A percentile compares a stretch with the other conserved stretches of the same genome.
Conservation (phyloP, 805 yeast species). For the Candida parachauliodes region DNA sequence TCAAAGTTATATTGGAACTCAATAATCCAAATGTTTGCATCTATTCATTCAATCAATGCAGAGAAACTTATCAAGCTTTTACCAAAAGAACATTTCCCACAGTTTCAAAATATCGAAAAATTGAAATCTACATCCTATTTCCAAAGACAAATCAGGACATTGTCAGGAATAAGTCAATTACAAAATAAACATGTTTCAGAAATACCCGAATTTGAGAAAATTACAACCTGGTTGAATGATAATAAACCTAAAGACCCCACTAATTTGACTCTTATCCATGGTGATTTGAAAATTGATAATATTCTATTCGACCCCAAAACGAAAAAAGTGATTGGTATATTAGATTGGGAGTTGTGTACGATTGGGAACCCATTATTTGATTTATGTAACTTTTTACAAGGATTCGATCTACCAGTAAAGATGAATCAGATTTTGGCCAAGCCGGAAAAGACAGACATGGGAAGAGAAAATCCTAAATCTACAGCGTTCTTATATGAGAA, state of each 20-base stretch:
- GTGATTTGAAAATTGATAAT: slow-evolving; percentile 64
- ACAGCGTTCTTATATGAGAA: slow-evolving; percentile 18
- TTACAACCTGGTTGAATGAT: slow-evolving; percentile 38
- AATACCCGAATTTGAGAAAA: slow-evolving; percentile 44
- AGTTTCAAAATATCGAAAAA: slow-evolving; percentile 24
- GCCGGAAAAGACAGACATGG: slow-evolving; percentile 28
- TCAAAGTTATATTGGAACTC: slow-evolving; percentile 42
- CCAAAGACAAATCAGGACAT: slow-evolving; percentile 49
- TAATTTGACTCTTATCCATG: slow-evolving; percentile 50
- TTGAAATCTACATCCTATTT: slow-evolving; percentile 36
- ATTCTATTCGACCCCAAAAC: slow-evolving; percentile 55
- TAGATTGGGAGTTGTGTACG: slow-evolving; percentile 67
- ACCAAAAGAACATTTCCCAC: slow-evolving; percentile 45
- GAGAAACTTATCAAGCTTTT: slow-evolving; percentile 36
- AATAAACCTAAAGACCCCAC: slow-evolving; percentile 48
- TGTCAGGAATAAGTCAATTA: slow-evolving; percentile 38
- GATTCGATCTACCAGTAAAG: slow-evolving; percentile 43
- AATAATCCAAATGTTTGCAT: slow-evolving; percentile 44
- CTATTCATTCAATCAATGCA: slow-evolving; percentile 50
- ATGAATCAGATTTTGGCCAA: slow-evolving; percentile 28
- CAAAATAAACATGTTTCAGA: slow-evolving; percentile 40
- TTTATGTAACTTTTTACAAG: slow-evolving; percentile 54
- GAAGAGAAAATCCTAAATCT: slow-evolving; percentile 27
- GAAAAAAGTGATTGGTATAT: slow-evolving; percentile 48
- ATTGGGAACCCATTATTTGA: slow-evolving; percentile 65